Base-by-base conservation (phyloP, 805 yeast species). In the Starmerella bombi region DNA sequence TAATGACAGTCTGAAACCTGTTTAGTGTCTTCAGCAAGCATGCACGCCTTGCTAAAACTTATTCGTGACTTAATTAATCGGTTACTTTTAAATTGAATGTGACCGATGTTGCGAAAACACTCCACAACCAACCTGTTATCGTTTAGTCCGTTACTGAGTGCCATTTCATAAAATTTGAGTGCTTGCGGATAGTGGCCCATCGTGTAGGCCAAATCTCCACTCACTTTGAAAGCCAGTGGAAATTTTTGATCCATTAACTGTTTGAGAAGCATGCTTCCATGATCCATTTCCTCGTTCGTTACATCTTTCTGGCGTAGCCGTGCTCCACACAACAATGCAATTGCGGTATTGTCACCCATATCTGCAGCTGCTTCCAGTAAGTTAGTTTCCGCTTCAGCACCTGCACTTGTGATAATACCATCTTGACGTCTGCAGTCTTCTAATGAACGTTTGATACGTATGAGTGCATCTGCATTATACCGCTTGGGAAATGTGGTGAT, bases 331-430 rank as follows among this genome's bases (percentile, higher is more conserved):
- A 86, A 57, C 10, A 81, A 63, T 1, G 88, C 66, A 18, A 85
- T 72, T 0, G 95, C 94, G 58, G 84, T 83, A 47, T 75, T 71
- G 51, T 80, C 74, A 0, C 95, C 94, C 52, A 74, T 52, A 52
- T 81, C 93, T 0, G 94, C 94, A 12, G 94, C 83, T 38, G 69
- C 70, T 44, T 84, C 93, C n/a, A 85, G 69, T 17, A 86, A 58
- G 47, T 73, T 76, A 47, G 75, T 72, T 54, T 85, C 94, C 27
- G 83, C 61, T 12, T 63, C 71, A 4, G 79, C 62, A 17, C 79
- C 60, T 45, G 74, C 62, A 38, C 55, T 68, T 50, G 79, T 76
- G 2, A 71, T 64, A 0, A 77, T 64, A 43, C 77, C 76, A 1
- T 86, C 73, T 25, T 71, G 67, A 5, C 61, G 63, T 32, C 94